Evolutionary conservation across 495 filamentous ascomycete species (phyloP), one percentile per base, ranked within the genome.

Genomic region (Evernia prunastri): DNA sequence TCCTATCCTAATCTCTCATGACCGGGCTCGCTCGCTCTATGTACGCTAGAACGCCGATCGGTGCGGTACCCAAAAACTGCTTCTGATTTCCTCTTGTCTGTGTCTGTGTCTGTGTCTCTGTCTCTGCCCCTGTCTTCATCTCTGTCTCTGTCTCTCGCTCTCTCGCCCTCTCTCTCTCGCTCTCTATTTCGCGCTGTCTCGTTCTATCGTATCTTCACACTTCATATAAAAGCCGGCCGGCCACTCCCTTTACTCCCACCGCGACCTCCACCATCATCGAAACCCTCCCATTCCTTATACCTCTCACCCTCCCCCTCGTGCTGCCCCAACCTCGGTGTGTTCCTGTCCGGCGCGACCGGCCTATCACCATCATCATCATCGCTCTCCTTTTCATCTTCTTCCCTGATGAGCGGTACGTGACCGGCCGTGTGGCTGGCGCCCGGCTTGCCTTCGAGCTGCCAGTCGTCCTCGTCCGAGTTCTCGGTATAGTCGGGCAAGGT

Each of bases 301-400:
- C 39, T 12, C 37, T 7, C 31, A 15, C 37, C 39, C 37, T 62
- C 31, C 17, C 37, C 39, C 37, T 62, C 27, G 20, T 53, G 11
- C 18, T 63, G 51, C 18, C 31, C 53, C 18, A 56, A n/a, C 56
- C 56, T n/a, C 36, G 58, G 39, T 20, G 58, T 40, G 25, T 56
- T 27, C 37, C n/a, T 4, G 13, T 43, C n/a, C 51, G 39, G 51
- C 25, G 11, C 23, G 0, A 3, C 25, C 13, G 60, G 51, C 8
- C 39, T 54, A 11, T 33, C 54, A 11, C 23, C 54, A 9, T 29
- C 35, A n/a, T 58, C 58, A 1, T 47, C 56, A 8, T 64, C 56
- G 4, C 35, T 54, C 6, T 66, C 64, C 20, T 57, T 66, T 33
- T 65, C 63, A n/a, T n/a, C n/a, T 31, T 65, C 63, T 37, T 60